Percentiles rank a stretch among this genome's conserved stretches.
These are phyloP conservation scores for Suhomyces terraborum DNA, from an alignment of 1,139 yeast genomes.

Conservation along the genomic window DNA sequence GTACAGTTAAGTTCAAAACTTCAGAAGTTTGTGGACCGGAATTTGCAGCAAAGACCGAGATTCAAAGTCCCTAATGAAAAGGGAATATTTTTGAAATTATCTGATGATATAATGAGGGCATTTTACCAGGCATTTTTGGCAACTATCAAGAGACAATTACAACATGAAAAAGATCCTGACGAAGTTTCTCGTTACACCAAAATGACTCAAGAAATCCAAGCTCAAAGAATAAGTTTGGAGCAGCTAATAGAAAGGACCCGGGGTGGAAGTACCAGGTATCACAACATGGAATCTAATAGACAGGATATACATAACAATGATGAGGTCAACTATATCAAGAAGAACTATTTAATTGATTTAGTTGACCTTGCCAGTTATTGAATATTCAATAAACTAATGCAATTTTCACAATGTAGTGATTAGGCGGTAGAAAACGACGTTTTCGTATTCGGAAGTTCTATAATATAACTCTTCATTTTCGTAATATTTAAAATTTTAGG, in stretches of 20 bases:
- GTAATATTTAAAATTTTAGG: too few species aligned
- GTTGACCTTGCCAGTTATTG: constrained; percentile 11
- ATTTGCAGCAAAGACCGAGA: constrained; percentile 10
- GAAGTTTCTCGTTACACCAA: constrained; percentile 6
- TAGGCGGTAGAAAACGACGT: too few species aligned
- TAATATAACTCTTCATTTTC: too few species aligned
- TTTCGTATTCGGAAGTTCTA: too few species aligned
- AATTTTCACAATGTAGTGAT: too few species aligned
- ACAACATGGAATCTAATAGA: constrained; percentile 11
- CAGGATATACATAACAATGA: constrained; percentile 24
- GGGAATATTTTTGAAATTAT: constrained; percentile 29
- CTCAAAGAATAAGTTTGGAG: constrained; percentile 16
- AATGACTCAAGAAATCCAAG: constrained; percentile 16
- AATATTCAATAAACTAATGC: neutral
- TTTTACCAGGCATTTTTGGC: constrained; percentile 21
- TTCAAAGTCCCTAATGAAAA: constrained; percentile 15
- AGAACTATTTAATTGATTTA: constrained; percentile 26
- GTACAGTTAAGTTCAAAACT: constrained; percentile 20
- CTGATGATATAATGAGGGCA: constrained; percentile 21
- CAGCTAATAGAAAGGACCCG: constrained; percentile 14
- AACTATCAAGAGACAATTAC: constrained; percentile 13
- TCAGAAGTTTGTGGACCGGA: constrained; percentile 17
- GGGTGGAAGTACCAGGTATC: constrained; percentile 3
- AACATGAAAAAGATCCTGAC: neutral
- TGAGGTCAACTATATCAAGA: constrained; percentile 28